These are phyloP conservation scores for Chaetomium tenue DNA, from an alignment of 495 filamentous ascomycete genomes.

Conservation along the genomic window DNA sequence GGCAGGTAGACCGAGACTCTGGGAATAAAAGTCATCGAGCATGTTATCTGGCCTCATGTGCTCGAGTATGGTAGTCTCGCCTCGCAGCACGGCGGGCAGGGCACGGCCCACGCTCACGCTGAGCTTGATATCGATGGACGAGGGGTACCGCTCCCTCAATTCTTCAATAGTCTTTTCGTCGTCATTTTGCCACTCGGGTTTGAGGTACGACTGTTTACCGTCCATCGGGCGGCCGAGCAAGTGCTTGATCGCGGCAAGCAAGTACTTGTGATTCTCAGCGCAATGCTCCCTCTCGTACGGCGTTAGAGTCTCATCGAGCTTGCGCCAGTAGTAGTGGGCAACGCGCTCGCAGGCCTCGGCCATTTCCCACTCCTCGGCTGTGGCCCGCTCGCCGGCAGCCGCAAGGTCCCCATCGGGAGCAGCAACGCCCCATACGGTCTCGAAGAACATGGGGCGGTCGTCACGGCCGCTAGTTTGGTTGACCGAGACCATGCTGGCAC, in stretches of 20 bases:
- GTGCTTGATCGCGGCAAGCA: background rate
- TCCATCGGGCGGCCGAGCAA: conserved; percentile 4
- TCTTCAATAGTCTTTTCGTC: background rate
- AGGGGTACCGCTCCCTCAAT: background rate
- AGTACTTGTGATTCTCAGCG: background rate
- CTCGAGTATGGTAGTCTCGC: background rate
- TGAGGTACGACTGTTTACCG: background rate
- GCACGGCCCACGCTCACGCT: conserved; percentile 1
- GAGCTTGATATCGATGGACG: conserved; percentile 5
- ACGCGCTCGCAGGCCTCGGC: background rate
- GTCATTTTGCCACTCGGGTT: background rate
- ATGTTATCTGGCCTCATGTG: background rate
- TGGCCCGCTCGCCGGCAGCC: background rate
- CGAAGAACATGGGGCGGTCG: background rate
- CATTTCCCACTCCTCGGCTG: background rate
- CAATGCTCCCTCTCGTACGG: background rate
- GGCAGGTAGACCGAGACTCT: background rate
- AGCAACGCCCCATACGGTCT: background rate
- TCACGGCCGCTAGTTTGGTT: background rate
- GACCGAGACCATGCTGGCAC: background rate
- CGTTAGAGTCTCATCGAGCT: background rate
- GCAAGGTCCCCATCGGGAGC: background rate
- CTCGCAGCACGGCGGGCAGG: background rate
- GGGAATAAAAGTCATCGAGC: background rate
- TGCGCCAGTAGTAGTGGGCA: background rate